Evolutionary conservation across 2,329 filamentous ascomycete species (phyloP), one percentile per base, ranked within the genome.

Genomic region (Thelonectria discophora): DNA sequence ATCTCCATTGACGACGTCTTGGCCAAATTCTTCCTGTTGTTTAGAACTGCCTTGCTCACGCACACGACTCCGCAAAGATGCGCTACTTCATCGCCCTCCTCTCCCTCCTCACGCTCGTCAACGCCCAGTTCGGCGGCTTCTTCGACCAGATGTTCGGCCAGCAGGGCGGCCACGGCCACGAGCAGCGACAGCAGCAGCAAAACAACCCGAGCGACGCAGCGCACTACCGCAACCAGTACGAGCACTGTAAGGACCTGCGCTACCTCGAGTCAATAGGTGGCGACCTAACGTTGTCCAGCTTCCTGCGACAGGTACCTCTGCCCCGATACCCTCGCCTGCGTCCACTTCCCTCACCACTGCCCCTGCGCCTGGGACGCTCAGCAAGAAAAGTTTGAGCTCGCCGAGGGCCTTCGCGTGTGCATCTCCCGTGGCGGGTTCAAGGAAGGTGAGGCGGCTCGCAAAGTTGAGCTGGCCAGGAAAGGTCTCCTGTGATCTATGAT

Each of bases 261-360:
- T 46, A 24, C 15, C 7, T 3, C n/a, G 12, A 13, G 3, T 6
- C 58, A 12, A 17, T 27, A 53, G 10, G 51, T 24, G 34, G n/a
- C 13, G 34, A 27, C 10, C 59, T 56, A 45, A 45, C 27, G 43
- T 30, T 9, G 50, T 61, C 30, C 64, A 92, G 92, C 93, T n/a
- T 84, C 88, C 71, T 99, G 95, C 83, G 88, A 92, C 72, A 94
- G 94, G 70, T 99, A 97, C 76, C 88, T 99, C 57, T 99, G 95
- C 75, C 94, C 95, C 2, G 92, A 93, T 66, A 98, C 95, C 0
- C 86, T 99, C 62, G 91, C 94, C 37, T 99, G 95, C 81, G 95
- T 99, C 7, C 90, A 96, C 76, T 95, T 97, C 80, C 94, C 95
- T 1, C 94, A 98, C 76, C 95, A 99, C 79, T 99, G 95, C 78